Evolutionary conservation across 176 grass and related monocot species (phyloP).

Genomic region (Dendrocalamus sinicus): DNA sequence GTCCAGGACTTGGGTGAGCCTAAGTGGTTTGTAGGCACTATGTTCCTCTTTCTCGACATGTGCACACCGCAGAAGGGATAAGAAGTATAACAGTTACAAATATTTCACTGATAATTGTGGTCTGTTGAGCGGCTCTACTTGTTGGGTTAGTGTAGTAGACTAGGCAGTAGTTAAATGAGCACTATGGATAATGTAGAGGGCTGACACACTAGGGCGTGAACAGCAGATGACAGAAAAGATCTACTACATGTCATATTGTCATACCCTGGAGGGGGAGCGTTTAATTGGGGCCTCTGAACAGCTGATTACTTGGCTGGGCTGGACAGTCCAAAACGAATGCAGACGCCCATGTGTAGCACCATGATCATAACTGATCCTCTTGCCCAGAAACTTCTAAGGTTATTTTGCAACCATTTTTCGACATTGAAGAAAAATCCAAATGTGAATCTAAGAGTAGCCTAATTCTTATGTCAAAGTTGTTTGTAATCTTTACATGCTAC

Average conservation of each 20-base stretch:
- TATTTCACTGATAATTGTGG: not conserved
- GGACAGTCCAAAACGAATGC: not conserved
- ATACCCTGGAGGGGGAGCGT: too few relatives aligned
- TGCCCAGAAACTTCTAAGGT: not conserved
- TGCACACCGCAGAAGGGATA: not conserved
- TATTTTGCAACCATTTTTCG: not conserved
- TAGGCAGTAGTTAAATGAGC: not conserved
- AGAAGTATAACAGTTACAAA: not conserved
- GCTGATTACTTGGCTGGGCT: not conserved
- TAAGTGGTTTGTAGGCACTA: not conserved
- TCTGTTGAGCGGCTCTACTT: constrained; percentile 5
- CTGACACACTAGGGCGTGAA: not conserved
- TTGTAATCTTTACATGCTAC: not conserved
- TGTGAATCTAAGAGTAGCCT: not conserved
- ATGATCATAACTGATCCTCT: not conserved
- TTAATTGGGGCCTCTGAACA: not conserved
- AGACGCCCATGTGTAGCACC: not conserved
- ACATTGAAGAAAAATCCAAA: not conserved
- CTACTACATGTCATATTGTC: not conserved
- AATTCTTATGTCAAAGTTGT: constrained; percentile 4
- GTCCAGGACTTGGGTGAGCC: not conserved
- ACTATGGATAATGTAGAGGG: not conserved
- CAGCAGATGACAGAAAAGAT: not conserved
- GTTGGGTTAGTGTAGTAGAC: not conserved
- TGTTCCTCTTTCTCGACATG: constrained; percentile 4